Evolutionary conservation across 805 yeast genomes (phyloP), one percentile per base, ranked within the genome.

Genomic region (Candida anglica): DNA sequence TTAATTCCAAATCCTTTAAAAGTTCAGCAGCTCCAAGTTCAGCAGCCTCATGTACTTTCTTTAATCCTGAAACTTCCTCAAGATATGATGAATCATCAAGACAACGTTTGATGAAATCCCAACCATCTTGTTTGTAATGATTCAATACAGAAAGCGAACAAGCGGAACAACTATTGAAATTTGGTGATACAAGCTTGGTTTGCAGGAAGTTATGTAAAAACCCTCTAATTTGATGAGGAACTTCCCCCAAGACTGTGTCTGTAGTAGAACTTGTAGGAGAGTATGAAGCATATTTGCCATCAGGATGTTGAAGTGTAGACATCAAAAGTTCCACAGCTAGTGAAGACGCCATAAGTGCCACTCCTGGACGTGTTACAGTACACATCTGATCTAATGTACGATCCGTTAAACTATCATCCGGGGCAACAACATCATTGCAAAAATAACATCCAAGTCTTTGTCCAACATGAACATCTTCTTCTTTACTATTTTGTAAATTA

Each of bases 351-450:
- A 87, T 63, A 47, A 84, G 63, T 0, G 99, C 96, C 1, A 84
- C 89, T 0, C 99, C 98, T 0, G 99, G 98, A 26, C 98, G 69
- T 0, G 98, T 93, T 1, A 93, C 98, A 0, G 99, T 93, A 52
- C 99, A 93, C 97, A 93, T 93, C 58, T 93, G 98, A 59, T 93
- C 99, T 37, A 93, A 63, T 0, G 97, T 85, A 33, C 95, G 69
- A 50, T 88, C 95, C 0, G 86, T 71, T n/a, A 86, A 60, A 38
- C 95, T 82, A 53, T 93, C 95, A 2, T 78, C 67, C 0, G 99
- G 98, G 0, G 97, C 98, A 33, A 87, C 87, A 6, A 93, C 89
- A 53, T 93, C 98, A 53, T 87, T 86, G 58, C 99, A 93, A 57
- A 83, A 93, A 60, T 93, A 93, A 56, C 99, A 93, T 0, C 99